Evolutionary conservation across 73 alveolate species (phyloP), one percentile per base, ranked within the genome.

Genomic region (Paramecium sexaurelia): DNA sequence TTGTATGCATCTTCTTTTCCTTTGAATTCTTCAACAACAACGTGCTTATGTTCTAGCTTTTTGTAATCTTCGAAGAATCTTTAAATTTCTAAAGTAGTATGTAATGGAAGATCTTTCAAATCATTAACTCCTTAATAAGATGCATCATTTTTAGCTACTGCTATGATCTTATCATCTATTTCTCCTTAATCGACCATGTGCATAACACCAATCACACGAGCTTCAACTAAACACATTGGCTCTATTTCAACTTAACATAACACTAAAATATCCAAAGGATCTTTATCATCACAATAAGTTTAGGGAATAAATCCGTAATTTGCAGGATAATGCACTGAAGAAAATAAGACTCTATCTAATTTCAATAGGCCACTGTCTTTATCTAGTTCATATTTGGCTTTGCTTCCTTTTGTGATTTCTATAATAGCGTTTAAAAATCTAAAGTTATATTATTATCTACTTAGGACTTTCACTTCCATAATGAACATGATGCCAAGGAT

Each of bases 261-360:
- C 15, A 91, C 94, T 26, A 91, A 57, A 39, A 91, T 83, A 56
- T 91, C 95, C 19, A 91, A 68, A 55, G 92, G 95, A 75, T 91
- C 95, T 27, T 83, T 22, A 32, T 91, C 92, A 61, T 91, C 92
- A 27, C 95, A 61, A 55, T 83, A 85, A 10, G 92, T 91, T 33
- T 85, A 55, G 1, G 95, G 95, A 26, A 91, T 91, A 33, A 91
- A 91, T 26, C 95, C 95, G 36, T 91, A 84, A 75, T 91, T 91
- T 11, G 92, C 95, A 11, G 92, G 95, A 66, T 91, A 91, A 35
- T 82, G 91, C 3, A 91, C 95, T 26, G 92, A 9, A 9, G 95
- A 91, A 61, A 82, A 91, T 11, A 91, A 61, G 17, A 91, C 88
- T 57, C 95, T 83, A 55, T 91, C 95, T 6, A 91, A 61, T 51